Conservation (phyloP, 2,329 filamentous ascomycete genomes). For the Curvularia hawaiiensis region DNA sequence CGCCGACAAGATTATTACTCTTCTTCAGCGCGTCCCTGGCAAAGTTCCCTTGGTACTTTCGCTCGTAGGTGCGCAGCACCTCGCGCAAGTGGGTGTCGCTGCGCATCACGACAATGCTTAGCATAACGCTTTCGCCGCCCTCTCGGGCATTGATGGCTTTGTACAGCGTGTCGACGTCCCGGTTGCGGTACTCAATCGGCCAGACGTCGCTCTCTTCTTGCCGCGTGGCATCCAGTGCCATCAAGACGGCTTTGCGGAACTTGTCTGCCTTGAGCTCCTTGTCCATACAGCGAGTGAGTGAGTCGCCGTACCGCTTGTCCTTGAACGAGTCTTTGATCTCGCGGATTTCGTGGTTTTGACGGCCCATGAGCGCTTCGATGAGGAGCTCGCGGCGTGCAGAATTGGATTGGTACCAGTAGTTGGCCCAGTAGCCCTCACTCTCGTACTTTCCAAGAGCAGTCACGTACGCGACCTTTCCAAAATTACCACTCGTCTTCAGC, state of each 20-base stretch:
- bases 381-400: slow-evolving; percentile 84
- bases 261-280: slow-evolving; percentile 94
- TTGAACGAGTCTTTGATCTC: slow-evolving; percentile 86
- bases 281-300: slow-evolving; percentile 82
- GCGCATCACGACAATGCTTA: slow-evolving; percentile 78
- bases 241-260: slow-evolving; percentile 85
- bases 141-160: slow-evolving; percentile 71
- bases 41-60: slow-evolving; percentile 77
- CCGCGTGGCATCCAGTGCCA: slow-evolving; percentile 79
- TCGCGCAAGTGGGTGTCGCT: slow-evolving; percentile 83
- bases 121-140: slow-evolving; percentile 87
- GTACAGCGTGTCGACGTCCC: slow-evolving; percentile 76
- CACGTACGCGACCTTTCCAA: slow-evolving; percentile 91
- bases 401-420: slow-evolving; percentile 94
- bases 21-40: slow-evolving; percentile 85
- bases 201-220: slow-evolving; percentile 77
- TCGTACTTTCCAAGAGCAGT: slow-evolving; percentile 91
- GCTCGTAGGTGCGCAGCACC: slow-evolving; percentile 77
- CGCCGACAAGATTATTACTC: slow-evolving; percentile 90
- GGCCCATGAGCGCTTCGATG: slow-evolving; percentile 91
- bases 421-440: slow-evolving; percentile 95
- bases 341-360: slow-evolving; percentile 83
- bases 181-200: slow-evolving; percentile 60
- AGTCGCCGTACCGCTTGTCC: slow-evolving; percentile 90
- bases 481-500: slow-evolving; percentile 73